These are phyloP conservation scores for Quercus alba DNA, from an alignment of 306 rosid genomes.

Conservation along the genomic window DNA sequence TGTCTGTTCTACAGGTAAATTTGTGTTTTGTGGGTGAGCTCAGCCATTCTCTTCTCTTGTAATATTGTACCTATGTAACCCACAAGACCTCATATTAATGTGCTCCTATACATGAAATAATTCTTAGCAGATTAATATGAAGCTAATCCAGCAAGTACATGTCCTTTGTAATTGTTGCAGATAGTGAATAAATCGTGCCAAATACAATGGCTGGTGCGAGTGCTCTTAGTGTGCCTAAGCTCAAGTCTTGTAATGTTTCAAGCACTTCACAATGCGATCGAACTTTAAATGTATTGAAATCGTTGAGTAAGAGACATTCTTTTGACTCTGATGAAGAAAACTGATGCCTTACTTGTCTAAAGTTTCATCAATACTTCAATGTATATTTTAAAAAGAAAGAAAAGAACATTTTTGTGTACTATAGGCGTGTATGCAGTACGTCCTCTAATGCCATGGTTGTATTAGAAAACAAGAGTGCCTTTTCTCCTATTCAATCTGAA, in stretches of 20 bases:
- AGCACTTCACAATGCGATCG: background rate
- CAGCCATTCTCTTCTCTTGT: background rate
- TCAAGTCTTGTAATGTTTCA: constrained; percentile 42
- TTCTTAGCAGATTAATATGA: background rate
- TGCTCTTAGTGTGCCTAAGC: constrained; percentile 56
- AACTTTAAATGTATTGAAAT: no score
- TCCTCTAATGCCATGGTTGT: no score
- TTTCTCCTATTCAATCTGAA: no score
- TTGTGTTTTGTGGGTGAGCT: background rate
- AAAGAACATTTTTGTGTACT: no score
- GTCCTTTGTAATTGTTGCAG: background rate
- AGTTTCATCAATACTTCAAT: no score
- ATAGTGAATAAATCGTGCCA: background rate
- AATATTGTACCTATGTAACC: background rate
- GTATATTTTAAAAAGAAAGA: no score
- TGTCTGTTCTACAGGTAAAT: constrained; percentile 75
- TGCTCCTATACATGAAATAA: background rate
- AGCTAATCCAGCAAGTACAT: background rate
- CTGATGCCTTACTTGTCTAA: no score
- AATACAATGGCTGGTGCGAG: constrained; percentile 62
- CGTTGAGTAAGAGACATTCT: no score
- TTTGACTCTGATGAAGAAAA: no score
- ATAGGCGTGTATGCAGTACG: no score
- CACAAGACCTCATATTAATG: background rate
- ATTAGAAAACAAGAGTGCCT: no score